phyloP scores from a whole-genome alignment of 75 land plant species.

The Picea glauca region DNA sequence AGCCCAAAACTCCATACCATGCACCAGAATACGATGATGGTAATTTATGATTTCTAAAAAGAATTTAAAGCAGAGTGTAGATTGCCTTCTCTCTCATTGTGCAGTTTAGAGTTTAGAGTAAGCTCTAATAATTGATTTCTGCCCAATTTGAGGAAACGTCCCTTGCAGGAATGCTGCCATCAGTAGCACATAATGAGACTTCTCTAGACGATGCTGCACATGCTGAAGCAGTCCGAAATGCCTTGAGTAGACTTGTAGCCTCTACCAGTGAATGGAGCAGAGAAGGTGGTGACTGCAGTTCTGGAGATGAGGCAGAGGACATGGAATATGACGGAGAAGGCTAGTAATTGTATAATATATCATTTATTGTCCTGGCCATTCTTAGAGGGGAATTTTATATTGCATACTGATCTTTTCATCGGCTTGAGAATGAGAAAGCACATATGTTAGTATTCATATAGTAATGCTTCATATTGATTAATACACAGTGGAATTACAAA shows the following conservation, averaged over 20 bases:
- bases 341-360: neutral
- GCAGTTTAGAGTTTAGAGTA: neutral
- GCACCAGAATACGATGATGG: conserved; percentile 21
- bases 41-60: conserved; percentile 2
- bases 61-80: neutral
- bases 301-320: conserved; percentile 30
- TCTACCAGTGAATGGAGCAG: conserved; percentile 11
- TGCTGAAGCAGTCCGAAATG: conserved; percentile 22
- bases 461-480: neutral
- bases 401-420: neutral
- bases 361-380: no score
- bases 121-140: neutral
- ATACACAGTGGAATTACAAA: no score
- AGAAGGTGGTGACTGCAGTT: conserved; percentile 13
- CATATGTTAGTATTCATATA: neutral
- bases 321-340: conserved; percentile 4
- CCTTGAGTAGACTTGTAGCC: conserved; percentile 15
- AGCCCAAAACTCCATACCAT: conserved; percentile 41
- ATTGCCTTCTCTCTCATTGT: conserved; percentile 9
- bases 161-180: conserved; percentile 8
- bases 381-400: neutral
- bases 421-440: neutral
- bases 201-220: conserved; percentile 14
- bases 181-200: conserved; percentile 4
- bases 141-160: neutral